Conservation (phyloP, 1,284 basidiomycete genomes). For the Ustilago trichophora region DNA sequence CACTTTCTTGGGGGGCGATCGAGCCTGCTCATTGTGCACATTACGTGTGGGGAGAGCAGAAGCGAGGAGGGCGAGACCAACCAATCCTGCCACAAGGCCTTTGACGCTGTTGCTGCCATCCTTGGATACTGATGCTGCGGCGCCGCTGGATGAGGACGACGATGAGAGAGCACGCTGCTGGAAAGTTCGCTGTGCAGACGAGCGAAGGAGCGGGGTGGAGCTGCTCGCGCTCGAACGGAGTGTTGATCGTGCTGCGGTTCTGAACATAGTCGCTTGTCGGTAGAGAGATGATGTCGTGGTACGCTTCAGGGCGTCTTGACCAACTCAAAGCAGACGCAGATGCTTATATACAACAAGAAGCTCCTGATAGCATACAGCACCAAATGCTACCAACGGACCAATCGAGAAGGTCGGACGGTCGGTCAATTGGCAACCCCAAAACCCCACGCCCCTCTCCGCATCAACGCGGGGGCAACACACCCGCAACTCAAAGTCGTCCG, state of each 20-base stretch:
- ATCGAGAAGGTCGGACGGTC: no score
- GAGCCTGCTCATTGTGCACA: conserved; percentile 24
- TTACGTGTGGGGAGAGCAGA: conserved; percentile 11
- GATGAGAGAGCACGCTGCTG: conserved; percentile 11
- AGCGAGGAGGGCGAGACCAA: conserved; percentile 33
- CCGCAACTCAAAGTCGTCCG: background rate
- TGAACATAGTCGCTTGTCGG: conserved; percentile 5
- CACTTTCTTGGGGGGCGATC: conserved; percentile 18
- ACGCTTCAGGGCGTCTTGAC: no score
- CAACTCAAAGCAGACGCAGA: no score
- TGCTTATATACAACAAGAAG: no score
- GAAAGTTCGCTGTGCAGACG: conserved; percentile 7
- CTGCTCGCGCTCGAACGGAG: conserved; percentile 20
- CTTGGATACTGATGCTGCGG: no score
- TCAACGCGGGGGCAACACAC: background rate
- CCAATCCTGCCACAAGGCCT: conserved; percentile 25
- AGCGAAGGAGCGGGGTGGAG: conserved; percentile 8
- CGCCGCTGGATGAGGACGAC: background rate
- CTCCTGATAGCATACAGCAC: no score
- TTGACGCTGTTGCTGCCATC: conserved; percentile 5
- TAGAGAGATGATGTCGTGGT: no score
- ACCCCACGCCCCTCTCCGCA: no score
- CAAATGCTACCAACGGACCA: no score
- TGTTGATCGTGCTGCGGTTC: conserved; percentile 14
- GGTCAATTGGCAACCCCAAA: no score